Evolutionary conservation across 1,284 basidiomycete genomes (phyloP).

Genomic region (Boletus albobrunnescens): DNA sequence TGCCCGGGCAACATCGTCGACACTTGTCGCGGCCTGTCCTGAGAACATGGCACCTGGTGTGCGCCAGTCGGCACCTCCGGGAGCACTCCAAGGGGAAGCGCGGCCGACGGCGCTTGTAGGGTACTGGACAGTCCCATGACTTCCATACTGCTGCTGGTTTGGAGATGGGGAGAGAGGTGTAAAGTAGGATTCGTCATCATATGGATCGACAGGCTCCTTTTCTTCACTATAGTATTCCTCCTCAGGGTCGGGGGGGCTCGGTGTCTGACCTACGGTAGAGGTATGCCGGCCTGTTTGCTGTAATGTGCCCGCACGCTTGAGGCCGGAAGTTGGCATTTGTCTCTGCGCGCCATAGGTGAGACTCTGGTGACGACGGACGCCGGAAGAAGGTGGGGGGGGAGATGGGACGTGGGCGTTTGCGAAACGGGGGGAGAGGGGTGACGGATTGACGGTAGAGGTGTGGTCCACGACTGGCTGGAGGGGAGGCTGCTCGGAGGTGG

Average conservation of each 20-base stretch:
- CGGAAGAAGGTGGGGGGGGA: constrained; percentile 62
- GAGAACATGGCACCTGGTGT: constrained; percentile 37
- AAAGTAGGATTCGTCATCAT: constrained; percentile 59
- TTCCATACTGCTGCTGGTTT: constrained; percentile 29
- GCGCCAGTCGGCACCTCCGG: constrained; percentile 59
- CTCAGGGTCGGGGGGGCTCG: constrained; percentile 44
- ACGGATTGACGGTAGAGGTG: constrained; percentile 39
- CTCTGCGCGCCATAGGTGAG: constrained; percentile 63
- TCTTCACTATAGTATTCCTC: constrained; percentile 59
- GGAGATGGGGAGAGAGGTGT: constrained; percentile 28
- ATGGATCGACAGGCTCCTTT: constrained; percentile 45
- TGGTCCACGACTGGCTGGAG: constrained; percentile 53
- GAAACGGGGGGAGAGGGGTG: constrained; percentile 63
- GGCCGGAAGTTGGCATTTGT: constrained; percentile 44
- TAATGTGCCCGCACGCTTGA: constrained; percentile 73
- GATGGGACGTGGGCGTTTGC: constrained; percentile 52
- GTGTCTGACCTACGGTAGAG: constrained; percentile 36
- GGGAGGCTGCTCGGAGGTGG: constrained; percentile 39
- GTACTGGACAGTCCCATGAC: constrained; percentile 39
- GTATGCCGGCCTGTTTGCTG: constrained; percentile 42
- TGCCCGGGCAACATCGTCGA: constrained; percentile 74
- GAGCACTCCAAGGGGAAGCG: constrained; percentile 61
- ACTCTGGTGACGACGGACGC: constrained; percentile 73
- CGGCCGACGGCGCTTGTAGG: constrained; percentile 61
- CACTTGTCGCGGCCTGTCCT: constrained; percentile 32